These are phyloP conservation scores for Colletotrichum ledebouriae DNA, from an alignment of 2,329 filamentous ascomycete genomes.

Conservation along the genomic window DNA sequence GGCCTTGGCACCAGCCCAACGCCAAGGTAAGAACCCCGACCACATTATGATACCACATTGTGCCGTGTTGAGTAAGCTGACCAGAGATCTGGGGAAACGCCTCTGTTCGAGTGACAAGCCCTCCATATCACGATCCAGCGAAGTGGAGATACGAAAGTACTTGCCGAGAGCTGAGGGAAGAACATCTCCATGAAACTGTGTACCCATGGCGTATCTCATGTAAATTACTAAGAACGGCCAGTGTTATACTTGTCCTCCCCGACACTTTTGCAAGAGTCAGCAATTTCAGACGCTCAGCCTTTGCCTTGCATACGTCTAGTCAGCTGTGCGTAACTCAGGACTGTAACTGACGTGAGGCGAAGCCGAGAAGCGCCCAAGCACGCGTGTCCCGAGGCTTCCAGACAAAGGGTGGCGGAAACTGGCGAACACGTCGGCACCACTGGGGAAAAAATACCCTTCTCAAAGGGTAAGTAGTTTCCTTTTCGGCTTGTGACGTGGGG, in stretches of 20 bases:
- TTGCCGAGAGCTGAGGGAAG: too few relatives aligned
- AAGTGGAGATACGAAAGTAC: too few relatives aligned
- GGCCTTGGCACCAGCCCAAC: constrained; percentile 10
- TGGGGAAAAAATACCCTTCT: background rate
- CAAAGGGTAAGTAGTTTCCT: constrained; percentile 16
- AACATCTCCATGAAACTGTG: too few relatives aligned
- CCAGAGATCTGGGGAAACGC: too few relatives aligned
- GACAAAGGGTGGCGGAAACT: constrained; percentile 11
- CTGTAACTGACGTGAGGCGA: background rate
- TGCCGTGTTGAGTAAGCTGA: background rate
- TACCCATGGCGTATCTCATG: too few relatives aligned
- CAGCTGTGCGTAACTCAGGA: background rate
- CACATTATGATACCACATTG: background rate
- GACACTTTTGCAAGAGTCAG: background rate
- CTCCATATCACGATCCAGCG: too few relatives aligned
- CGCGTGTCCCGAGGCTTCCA: constrained; percentile 23
- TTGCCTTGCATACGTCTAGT: background rate
- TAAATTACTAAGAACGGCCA: background rate
- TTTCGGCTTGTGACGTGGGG: constrained; percentile 22
- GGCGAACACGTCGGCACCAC: background rate
- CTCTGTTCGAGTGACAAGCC: too few relatives aligned
- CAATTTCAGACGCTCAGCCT: background rate
- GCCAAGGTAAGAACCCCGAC: background rate
- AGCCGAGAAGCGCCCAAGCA: background rate
- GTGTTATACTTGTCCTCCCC: background rate